Evolutionary conservation across 1,284 basidiomycete genomes (phyloP).

Genomic region (Rhodotorula sp.): DNA sequence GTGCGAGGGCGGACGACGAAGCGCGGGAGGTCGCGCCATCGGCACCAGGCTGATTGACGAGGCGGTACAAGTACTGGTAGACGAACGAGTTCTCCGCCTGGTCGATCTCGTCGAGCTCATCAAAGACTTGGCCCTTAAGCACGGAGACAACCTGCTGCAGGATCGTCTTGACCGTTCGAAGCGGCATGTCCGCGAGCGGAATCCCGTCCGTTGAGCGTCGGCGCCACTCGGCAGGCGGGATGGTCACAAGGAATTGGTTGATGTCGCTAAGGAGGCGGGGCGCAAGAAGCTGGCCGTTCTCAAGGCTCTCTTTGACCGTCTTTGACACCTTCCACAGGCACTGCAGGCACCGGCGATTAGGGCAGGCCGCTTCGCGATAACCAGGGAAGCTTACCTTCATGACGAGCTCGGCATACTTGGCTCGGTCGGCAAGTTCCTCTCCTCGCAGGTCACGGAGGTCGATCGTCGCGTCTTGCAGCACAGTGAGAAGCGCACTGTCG

Average conservation of each 20-base stretch:
- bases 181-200: constrained; percentile 93
- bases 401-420: constrained; percentile 92
- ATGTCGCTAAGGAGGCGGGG: constrained; percentile 89
- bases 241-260: constrained; percentile 88
- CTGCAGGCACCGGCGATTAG: constrained; percentile 45
- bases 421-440: constrained; percentile 50
- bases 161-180: constrained; percentile 95
- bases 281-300: constrained; percentile 75
- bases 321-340: constrained; percentile 98
- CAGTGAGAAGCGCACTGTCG: constrained; percentile 69
- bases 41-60: constrained; percentile 23
- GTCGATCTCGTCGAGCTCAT: constrained; percentile 50
- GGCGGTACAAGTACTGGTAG: constrained; percentile 50
- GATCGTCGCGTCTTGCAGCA: constrained; percentile 83
- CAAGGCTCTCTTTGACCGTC: constrained; percentile 87
- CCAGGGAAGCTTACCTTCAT: constrained; percentile 61
- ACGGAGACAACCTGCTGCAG: constrained; percentile 82
- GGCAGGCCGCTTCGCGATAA: not conserved
- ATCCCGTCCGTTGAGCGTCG: constrained; percentile 83
- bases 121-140: constrained; percentile 53
- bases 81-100: constrained; percentile 49
- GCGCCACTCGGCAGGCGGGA: constrained; percentile 95
- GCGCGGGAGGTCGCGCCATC: not conserved
- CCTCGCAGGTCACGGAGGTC: constrained; percentile 66
- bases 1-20: constrained; percentile 10